Conservation (phyloP, 2,329 filamentous ascomycete species). For the Penicillium capsulatum region DNA sequence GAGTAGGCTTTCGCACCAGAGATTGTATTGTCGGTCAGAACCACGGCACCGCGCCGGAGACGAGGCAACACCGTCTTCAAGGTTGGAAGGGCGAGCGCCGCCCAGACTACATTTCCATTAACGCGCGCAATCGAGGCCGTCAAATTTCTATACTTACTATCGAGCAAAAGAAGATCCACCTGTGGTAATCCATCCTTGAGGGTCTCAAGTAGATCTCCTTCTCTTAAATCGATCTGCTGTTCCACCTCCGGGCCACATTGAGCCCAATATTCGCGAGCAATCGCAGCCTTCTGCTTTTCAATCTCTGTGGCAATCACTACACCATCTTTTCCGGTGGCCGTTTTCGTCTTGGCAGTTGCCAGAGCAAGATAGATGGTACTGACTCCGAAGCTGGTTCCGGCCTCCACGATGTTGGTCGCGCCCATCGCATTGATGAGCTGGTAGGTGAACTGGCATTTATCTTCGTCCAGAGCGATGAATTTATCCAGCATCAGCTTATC, state of each 20-base stretch:
- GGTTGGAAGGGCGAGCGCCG: constrained; percentile 49
- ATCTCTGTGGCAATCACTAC: constrained; percentile 60
- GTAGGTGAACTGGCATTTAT: constrained; percentile 57
- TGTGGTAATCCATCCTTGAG: constrained; percentile 47
- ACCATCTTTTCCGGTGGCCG: constrained; percentile 22
- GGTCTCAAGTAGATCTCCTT: constrained; percentile 56
- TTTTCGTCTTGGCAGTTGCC: constrained; percentile 52
- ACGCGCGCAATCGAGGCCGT: background rate
- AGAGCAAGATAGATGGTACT: constrained; percentile 61
- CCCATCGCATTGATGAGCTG: constrained; percentile 48
- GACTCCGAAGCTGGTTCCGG: constrained; percentile 59
- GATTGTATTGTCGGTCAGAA: constrained; percentile 18
- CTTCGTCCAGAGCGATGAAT: constrained; percentile 57
- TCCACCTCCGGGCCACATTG: constrained; percentile 49
- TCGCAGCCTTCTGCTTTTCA: constrained; percentile 51
- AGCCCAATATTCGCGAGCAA: constrained; percentile 53
- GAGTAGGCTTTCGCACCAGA: constrained; percentile 9
- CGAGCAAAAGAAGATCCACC: constrained; percentile 57
- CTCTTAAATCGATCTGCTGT: constrained; percentile 53
- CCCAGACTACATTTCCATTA: too few species aligned
- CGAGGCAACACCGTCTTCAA: constrained; percentile 16
- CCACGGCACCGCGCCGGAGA: constrained; percentile 14
- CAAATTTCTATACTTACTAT: constrained; percentile 50
- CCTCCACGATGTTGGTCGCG: constrained; percentile 55
- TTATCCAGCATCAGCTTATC: too few species aligned